phyloP scores from a whole-genome alignment of 331 rosid species.

The Arachis monticola region DNA sequence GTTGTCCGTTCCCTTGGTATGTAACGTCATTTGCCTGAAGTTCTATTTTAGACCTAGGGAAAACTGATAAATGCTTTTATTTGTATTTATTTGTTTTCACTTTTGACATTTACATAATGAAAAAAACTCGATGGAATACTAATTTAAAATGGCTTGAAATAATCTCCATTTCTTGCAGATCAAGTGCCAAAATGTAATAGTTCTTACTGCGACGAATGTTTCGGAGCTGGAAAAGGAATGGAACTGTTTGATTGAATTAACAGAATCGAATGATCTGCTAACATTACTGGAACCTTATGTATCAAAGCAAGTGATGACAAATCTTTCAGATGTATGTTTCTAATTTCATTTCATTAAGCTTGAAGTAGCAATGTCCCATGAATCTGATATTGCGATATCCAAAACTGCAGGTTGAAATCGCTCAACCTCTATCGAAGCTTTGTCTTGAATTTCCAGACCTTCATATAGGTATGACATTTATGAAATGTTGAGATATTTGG shows the following conservation, averaged over 20 bases:
- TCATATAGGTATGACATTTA: conserved; percentile 62
- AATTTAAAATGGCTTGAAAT: conserved; percentile 24
- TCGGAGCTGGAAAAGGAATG: conserved; percentile 78
- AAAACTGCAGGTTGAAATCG: conserved; percentile 75
- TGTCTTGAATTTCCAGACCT: conserved; percentile 93
- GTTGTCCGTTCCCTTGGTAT: conserved; percentile 82
- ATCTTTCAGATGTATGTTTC: conserved; percentile 69
- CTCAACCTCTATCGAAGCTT: conserved; percentile 76
- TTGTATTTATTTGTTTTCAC: conserved; percentile 13
- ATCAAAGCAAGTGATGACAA: conserved; percentile 63
- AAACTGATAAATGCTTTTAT: neutral
- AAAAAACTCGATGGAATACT: conserved; percentile 20
- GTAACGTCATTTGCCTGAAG: conserved; percentile 40
- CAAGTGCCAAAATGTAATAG: conserved; percentile 80
- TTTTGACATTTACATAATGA: conserved; percentile 15
- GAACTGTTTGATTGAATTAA: conserved; percentile 83
- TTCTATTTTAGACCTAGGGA: conserved; percentile 23
- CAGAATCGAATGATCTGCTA: conserved; percentile 59
- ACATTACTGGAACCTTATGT: conserved; percentile 64
- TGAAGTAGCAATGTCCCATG: conserved; percentile 14
- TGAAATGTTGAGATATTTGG: conserved; percentile 24
- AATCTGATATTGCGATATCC: conserved; percentile 6
- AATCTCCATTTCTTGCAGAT: conserved; percentile 60
- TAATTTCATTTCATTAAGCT: conserved; percentile 24
- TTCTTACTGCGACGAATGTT: conserved; percentile 69